Percentiles rank a stretch among this genome's conserved stretches.
phyloP scores from a whole-genome alignment of 1,284 basidiomycete genomes.

The Pseudozyma sp. region DNA sequence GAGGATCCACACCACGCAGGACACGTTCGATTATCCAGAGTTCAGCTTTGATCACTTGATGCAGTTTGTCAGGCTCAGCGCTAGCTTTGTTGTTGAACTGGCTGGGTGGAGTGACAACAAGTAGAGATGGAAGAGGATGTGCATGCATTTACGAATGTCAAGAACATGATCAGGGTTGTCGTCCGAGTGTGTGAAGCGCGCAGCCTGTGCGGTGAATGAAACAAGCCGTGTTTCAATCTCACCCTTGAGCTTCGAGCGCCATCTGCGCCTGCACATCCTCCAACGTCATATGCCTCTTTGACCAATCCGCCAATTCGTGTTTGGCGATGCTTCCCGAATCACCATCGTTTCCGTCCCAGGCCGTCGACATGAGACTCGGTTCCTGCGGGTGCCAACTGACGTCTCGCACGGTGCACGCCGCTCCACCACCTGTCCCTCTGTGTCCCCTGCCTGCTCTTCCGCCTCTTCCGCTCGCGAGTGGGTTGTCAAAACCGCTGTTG shows the following conservation, averaged over 20 bases:
- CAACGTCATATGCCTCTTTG: constrained; percentile 46
- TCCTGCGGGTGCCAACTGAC: constrained; percentile 91
- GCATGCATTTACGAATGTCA: no score
- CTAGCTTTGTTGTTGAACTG: constrained; percentile 63
- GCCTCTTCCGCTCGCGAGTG: constrained; percentile 4
- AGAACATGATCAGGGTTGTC: no score
- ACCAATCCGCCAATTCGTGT: constrained; percentile 46
- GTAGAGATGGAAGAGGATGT: no score
- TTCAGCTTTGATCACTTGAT: constrained; percentile 63
- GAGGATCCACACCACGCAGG: constrained; percentile 54
- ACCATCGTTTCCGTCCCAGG: constrained; percentile 76
- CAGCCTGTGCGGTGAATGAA: no score
- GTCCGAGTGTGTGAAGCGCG: no score
- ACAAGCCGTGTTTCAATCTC: neutral
- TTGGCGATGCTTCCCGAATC: constrained; percentile 57
- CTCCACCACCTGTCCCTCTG: constrained; percentile 37
- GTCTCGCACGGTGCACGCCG: constrained; percentile 77
- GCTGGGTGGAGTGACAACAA: constrained; percentile 47
- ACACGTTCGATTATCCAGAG: constrained; percentile 52
- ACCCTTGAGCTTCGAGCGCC: constrained; percentile 24
- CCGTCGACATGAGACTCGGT: constrained; percentile 89
- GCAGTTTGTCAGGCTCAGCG: constrained; percentile 59
- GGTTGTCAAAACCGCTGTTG: constrained; percentile 11
- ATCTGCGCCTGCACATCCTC: constrained; percentile 31
- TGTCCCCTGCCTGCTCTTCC: constrained; percentile 29